Evolutionary conservation across 2,329 filamentous ascomycete species (phyloP).

Genomic region (Grosmannia clavigera): DNA sequence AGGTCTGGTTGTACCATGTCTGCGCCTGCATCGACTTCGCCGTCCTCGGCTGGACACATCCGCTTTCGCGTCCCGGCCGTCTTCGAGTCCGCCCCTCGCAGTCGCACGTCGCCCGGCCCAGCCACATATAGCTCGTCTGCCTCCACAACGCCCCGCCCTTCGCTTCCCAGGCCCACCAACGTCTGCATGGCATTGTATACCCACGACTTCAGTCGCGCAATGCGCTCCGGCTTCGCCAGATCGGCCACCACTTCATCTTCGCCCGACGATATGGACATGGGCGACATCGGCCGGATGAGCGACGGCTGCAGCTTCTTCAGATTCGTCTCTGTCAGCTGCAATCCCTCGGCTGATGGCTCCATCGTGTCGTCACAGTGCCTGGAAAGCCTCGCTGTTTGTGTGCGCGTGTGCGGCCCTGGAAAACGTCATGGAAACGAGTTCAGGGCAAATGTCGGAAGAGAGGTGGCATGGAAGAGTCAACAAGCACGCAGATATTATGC

Average conservation of each 20-base stretch:
- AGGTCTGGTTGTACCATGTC: neutral
- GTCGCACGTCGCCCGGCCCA: slow-evolving; percentile 7
- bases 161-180: slow-evolving; percentile 3
- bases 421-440: too few relatives aligned
- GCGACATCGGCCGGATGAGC: slow-evolving; percentile 8
- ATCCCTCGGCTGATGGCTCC: neutral
- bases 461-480: neutral
- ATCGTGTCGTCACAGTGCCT: neutral
- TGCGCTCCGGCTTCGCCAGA: neutral
- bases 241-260: neutral
- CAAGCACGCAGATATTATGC: neutral
- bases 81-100: neutral
- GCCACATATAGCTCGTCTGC: slow-evolving; percentile 8
- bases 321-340: slow-evolving; percentile 7
- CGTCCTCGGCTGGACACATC: neutral
- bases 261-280: slow-evolving; percentile 7
- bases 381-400: neutral
- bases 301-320: slow-evolving; percentile 7
- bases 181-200: slow-evolving; percentile 9
- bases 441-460: neutral
- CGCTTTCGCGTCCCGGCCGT: neutral
- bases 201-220: slow-evolving; percentile 4
- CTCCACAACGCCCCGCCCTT: slow-evolving; percentile 2
- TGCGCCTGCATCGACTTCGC: neutral
- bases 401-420: neutral